Evolutionary conservation across 805 yeast species (phyloP).

Genomic region (Teunomyces cretensis): DNA sequence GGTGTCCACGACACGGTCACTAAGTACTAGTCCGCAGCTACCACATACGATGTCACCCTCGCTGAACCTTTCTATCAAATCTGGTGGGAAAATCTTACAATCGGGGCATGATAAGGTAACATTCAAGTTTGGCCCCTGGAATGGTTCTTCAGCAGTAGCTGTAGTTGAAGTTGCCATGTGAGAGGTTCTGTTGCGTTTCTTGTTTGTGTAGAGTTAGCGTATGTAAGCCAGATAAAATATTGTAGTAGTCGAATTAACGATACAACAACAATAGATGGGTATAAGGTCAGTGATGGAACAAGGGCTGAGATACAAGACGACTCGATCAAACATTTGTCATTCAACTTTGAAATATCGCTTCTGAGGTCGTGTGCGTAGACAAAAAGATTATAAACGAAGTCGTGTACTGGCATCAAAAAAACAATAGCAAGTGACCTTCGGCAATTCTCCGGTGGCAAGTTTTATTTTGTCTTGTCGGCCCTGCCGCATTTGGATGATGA

Average conservation of each 20-base stretch:
- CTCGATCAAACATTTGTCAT: not conserved
- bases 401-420: not conserved
- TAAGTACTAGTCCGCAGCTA: conserved; percentile 88
- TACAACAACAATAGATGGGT: conserved; percentile 4
- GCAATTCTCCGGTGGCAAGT: too few species aligned
- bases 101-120: conserved; percentile 93
- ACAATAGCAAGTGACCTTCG: too few species aligned
- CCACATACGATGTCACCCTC: conserved; percentile 99
- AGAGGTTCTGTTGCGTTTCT: not conserved
- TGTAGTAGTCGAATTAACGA: conserved; percentile 3
- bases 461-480: not conserved
- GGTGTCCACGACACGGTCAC: conserved; percentile 90
- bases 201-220: not conserved
- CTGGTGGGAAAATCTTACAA: conserved; percentile 94
- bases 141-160: conserved; percentile 26
- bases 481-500: not conserved
- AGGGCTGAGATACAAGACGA: not conserved
- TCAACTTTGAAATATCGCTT: not conserved
- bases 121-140: conserved; percentile 76
- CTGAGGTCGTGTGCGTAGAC: not conserved
- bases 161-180: conserved; percentile 7
- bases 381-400: not conserved
- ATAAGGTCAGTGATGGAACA: not conserved
- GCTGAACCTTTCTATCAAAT: conserved; percentile 88
- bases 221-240: not conserved